Conservation (phyloP, 129 eudicot genomes). For the Flaveria bidentis region DNA sequence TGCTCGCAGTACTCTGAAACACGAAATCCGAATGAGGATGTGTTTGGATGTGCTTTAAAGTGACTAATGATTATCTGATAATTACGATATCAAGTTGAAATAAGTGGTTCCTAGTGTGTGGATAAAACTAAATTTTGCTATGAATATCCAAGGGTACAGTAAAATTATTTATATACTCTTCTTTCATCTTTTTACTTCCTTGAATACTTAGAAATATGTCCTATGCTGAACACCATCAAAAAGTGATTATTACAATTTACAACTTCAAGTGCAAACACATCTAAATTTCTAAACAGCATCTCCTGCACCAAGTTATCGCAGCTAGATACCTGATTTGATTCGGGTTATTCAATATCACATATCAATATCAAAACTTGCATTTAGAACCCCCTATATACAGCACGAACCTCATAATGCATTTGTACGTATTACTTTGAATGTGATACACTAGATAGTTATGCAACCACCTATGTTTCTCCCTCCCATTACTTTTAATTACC, state of each 20-base stretch:
- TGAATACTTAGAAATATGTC: too few relatives aligned
- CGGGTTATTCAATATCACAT: not conserved
- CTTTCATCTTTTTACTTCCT: too few relatives aligned
- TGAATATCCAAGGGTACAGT: not conserved
- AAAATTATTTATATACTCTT: too few relatives aligned
- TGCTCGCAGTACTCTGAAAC: constrained; percentile 68
- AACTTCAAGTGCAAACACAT: not conserved
- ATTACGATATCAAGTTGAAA: too few relatives aligned
- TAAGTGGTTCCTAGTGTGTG: not conserved
- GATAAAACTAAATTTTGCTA: not conserved
- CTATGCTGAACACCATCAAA: too few relatives aligned
- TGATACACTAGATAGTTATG: too few relatives aligned
- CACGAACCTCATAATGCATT: too few relatives aligned
- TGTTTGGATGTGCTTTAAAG: not conserved
- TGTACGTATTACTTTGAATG: too few relatives aligned
- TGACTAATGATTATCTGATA: not conserved
- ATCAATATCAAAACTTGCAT: not conserved
- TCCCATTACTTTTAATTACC: too few relatives aligned
- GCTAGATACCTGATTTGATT: not conserved
- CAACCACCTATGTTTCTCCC: too few relatives aligned
- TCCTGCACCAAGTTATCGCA: not conserved
- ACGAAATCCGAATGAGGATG: not conserved
- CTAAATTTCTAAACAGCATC: not conserved
- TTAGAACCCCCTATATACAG: not conserved
- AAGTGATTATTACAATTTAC: not conserved